phyloP scores from a whole-genome alignment of 345 rosid species.

The Lepidium sativum region DNA sequence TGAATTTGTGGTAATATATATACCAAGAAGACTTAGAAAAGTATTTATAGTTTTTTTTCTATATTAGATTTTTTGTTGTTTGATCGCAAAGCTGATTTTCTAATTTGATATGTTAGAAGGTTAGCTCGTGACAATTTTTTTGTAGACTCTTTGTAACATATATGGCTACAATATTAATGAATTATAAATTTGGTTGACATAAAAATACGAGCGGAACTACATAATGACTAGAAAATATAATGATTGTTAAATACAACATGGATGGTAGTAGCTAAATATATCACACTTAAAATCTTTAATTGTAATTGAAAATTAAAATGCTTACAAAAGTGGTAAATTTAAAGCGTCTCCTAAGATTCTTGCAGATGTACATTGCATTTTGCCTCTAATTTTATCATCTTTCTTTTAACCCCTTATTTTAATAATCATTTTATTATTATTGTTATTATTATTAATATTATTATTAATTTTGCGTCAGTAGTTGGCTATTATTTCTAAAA shows the following conservation, averaged over 20 bases:
- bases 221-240: background rate
- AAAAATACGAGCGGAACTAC: background rate
- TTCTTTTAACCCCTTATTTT: background rate
- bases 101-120: too few relatives aligned
- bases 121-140: too few relatives aligned
- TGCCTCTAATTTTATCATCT: constrained; percentile 15
- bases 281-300: constrained; percentile 14
- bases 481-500: background rate
- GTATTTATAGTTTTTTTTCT: too few relatives aligned
- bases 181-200: too few relatives aligned
- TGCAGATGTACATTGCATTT: constrained; percentile 28
- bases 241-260: constrained; percentile 13
- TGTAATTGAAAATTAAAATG: background rate
- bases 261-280: constrained; percentile 9
- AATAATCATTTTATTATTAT: background rate
- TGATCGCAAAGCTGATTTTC: too few relatives aligned
- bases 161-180: too few relatives aligned
- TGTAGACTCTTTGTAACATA: too few relatives aligned
- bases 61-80: too few relatives aligned
- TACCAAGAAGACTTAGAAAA: too few relatives aligned
- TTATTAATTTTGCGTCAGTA: constrained; percentile 5
- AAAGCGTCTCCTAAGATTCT: constrained; percentile 11
- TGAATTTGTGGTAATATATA: too few relatives aligned
- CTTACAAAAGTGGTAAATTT: constrained; percentile 15
- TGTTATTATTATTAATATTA: background rate